Percentiles rank a stretch among this genome's conserved stretches.
Evolutionary conservation across 2,329 filamentous ascomycete genomes (phyloP).

Genomic region (Fusarium decemcellulare): DNA sequence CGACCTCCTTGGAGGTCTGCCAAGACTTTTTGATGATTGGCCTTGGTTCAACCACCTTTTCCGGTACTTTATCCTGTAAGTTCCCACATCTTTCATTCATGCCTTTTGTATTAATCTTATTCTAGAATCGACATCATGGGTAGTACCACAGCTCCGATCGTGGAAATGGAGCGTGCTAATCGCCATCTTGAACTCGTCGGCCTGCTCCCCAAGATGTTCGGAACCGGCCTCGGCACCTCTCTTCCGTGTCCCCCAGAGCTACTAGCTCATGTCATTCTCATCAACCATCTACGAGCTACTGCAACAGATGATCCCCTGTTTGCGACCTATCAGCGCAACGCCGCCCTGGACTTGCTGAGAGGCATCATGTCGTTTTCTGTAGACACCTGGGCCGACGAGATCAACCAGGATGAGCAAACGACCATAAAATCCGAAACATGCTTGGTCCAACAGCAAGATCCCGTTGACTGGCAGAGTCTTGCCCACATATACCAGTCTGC

Average conservation of each 20-base stretch:
- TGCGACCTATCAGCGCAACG: not conserved
- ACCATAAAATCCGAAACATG: not conserved
- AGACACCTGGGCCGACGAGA: constrained; percentile 20
- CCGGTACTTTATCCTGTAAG: constrained; percentile 32
- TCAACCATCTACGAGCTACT: constrained; percentile 41
- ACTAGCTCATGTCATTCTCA: constrained; percentile 34
- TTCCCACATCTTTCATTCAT: not conserved
- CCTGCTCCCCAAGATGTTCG: constrained; percentile 33
- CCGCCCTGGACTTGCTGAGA: constrained; percentile 25
- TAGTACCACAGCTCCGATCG: constrained; percentile 20
- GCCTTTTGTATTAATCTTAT: not conserved
- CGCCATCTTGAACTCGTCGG: constrained; percentile 28
- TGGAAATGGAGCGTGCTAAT: constrained; percentile 4
- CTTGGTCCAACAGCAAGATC: not conserved
- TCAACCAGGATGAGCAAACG: not conserved
- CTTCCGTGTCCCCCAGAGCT: constrained; percentile 38
- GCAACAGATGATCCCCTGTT: not conserved
- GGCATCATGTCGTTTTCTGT: constrained; percentile 39
- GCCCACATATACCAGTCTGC: constrained; percentile 37
- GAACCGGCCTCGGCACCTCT: constrained; percentile 33
- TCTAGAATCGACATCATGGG: constrained; percentile 32
- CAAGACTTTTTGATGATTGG: constrained; percentile 3
- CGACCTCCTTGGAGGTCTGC: constrained; percentile 23
- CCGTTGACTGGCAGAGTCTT: constrained; percentile 31
- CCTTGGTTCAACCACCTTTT: constrained; percentile 14